A percentile compares a stretch with the other conserved stretches of the same genome.
phyloP scores from a whole-genome alignment of 768 basidiomycete species.

The Saitozyma sp. region DNA sequence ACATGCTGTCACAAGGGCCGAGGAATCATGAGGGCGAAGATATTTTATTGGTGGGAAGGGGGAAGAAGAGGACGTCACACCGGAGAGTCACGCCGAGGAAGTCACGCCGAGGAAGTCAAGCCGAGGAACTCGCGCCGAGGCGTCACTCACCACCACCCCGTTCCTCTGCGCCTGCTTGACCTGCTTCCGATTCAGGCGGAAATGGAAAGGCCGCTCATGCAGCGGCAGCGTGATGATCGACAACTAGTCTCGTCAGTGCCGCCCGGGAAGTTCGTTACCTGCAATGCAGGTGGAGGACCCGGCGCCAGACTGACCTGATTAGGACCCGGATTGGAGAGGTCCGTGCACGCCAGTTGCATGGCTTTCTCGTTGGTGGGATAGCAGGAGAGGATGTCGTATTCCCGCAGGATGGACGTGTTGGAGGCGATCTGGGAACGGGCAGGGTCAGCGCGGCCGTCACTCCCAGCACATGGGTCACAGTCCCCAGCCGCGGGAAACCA shows the following conservation, averaged over 20 bases:
- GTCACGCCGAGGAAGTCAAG: no score
- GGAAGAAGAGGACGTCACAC: not conserved
- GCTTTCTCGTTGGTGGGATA: conserved; percentile 45
- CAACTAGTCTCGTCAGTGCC: conserved; percentile 20
- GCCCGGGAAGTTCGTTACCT: not conserved
- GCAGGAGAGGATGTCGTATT: conserved; percentile 48
- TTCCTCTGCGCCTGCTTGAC: conserved; percentile 43
- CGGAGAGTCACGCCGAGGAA: no score
- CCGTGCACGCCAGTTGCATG: conserved; percentile 47
- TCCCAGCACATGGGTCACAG: not conserved
- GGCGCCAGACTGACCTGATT: conserved; percentile 20
- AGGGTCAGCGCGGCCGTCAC: not conserved
- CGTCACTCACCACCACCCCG: conserved; percentile 39
- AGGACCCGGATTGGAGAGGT: conserved; percentile 45
- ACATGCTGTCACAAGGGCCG: no score
- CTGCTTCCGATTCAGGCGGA: conserved; percentile 43
- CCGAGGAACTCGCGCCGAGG: no score
- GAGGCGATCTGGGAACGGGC: conserved; percentile 22
- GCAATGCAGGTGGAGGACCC: not conserved
- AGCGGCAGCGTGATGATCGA: conserved; percentile 50
- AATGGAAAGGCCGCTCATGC: conserved; percentile 42
- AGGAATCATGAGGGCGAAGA: no score
- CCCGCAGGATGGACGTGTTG: conserved; percentile 29
- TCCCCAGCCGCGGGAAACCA: no score
- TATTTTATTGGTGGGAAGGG: not conserved